These are phyloP conservation scores for Edaphochlamys debaryana DNA, from an alignment of 139 green algal genomes.

Conservation along the genomic window DNA sequence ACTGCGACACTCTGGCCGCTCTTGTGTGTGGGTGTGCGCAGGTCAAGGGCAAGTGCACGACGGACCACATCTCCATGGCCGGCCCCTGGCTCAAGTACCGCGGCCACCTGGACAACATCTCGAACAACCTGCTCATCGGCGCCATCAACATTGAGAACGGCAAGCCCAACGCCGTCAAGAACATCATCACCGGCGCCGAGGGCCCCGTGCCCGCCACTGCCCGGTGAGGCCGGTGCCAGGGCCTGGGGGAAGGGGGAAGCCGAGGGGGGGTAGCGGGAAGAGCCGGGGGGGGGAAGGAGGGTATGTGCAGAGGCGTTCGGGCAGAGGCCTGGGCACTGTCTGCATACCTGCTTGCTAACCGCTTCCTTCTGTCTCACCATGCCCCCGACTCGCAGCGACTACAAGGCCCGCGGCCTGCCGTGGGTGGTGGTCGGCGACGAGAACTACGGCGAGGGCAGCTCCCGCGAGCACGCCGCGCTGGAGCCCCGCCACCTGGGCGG, in stretches of 20 bases:
- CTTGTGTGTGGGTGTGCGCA: conserved; percentile 21
- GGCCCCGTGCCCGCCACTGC: conserved; percentile 69
- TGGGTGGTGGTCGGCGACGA: conserved; percentile 95
- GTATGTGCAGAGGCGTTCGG: too few relatives aligned
- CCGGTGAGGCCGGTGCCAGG: conserved; percentile 34
- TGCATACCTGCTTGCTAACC: background rate
- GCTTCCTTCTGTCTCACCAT: conserved; percentile 1
- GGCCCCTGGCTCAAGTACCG: conserved; percentile 98
- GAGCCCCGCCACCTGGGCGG: conserved; percentile 94
- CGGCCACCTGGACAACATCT: conserved; percentile 98
- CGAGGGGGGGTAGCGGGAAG: too few relatives aligned
- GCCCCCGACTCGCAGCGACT: conserved; percentile 67
- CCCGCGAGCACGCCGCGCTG: conserved; percentile 93
- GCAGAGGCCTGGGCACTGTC: too few relatives aligned
- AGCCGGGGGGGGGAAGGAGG: too few relatives aligned
- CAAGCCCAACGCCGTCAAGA: conserved; percentile 71
- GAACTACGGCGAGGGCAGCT: conserved; percentile 94
- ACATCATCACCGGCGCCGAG: conserved; percentile 64
- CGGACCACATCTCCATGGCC: conserved; percentile 98
- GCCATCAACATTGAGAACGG: conserved; percentile 92
- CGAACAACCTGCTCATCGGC: conserved; percentile 98
- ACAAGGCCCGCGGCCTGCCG: conserved; percentile 83
- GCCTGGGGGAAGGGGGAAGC: too few relatives aligned
- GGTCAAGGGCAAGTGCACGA: conserved; percentile 97
- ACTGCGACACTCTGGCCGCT: too few relatives aligned